Base-by-base conservation (phyloP, 371 early-diverging fungal genomes). In the Funneliformis caledonium region DNA sequence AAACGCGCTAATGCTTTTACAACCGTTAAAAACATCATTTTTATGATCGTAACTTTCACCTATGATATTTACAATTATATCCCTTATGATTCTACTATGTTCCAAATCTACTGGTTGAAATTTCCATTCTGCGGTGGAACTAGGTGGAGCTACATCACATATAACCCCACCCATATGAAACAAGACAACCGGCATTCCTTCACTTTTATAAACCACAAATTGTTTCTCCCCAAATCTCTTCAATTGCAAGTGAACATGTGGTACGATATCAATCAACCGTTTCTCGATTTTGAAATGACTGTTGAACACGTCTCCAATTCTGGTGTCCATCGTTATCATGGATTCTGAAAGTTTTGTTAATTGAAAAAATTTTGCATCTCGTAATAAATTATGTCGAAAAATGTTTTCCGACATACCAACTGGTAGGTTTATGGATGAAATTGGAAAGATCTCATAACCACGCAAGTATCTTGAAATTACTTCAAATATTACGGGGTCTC, bases 401-500 rank as follows among this genome's bases (percentile, higher is more conserved):
- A 65, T 14, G 16, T 33, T 37, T 33, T 33, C 31, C 0, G 67
- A 16, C 67, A 65, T 65, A 33, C 67, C 67, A 65, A 31, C 31
- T 5, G 67, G 67, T 33, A 65, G 16, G 33, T 65, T 65, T 16
- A 37, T 65, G 3, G 67, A 16, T 2, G 67, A 65, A 33, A 65
- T 5, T 37, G 67, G 67, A 31, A 65, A 65, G 4, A 65, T 65
- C 16, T 31, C 37, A 65, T 65, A 65, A 65, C 67, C 67, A 14
- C 67, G 31, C 14, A 65, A 37, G 37, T 65, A 65, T 37, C 67
- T 33, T 22, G 67, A 31, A 31, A 65, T 65, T 31, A 65, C 37
- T 37, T 31, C 37, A 65, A 65, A 65, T 31, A 65, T 65, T 19
- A 33, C 37, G 12, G 67, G 67, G 33, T 65, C 67, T 33, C 67